These are phyloP conservation scores for Cordyceps cicadae DNA, from an alignment of 2,329 filamentous ascomycete species.

Conservation along the genomic window DNA sequence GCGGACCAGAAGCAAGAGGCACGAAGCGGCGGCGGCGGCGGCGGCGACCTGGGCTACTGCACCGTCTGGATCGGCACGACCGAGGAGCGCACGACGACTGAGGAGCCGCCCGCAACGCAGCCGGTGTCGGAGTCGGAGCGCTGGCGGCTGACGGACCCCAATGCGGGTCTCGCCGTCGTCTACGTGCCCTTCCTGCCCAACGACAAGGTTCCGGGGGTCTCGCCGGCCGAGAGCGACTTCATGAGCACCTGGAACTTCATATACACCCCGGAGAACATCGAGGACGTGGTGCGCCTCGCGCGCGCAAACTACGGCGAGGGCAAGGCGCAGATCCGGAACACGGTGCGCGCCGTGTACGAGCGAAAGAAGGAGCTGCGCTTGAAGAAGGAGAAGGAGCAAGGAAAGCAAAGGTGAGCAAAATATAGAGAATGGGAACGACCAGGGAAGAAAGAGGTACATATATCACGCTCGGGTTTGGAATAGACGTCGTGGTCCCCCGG, in stretches of 20 bases:
- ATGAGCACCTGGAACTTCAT: slow-evolving; percentile 98
- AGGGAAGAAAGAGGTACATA: not conserved
- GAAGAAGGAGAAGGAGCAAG: slow-evolving; percentile 34
- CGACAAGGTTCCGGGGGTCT: slow-evolving; percentile 67
- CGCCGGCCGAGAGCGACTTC: slow-evolving; percentile 75
- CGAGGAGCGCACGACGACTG: slow-evolving; percentile 55
- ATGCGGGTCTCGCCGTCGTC: slow-evolving; percentile 79
- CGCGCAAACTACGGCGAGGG: slow-evolving; percentile 82
- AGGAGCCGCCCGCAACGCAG: slow-evolving; percentile 43
- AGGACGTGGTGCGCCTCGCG: slow-evolving; percentile 73
- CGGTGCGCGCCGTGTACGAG: slow-evolving; percentile 85
- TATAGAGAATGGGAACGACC: not conserved
- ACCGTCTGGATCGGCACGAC: slow-evolving; percentile 91
- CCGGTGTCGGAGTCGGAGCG: slow-evolving; percentile 54
- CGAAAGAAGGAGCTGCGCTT: slow-evolving; percentile 67
- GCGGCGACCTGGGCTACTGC: slow-evolving; percentile 73
- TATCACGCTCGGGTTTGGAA: not conserved
- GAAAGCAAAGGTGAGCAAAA: slow-evolving; percentile 29
- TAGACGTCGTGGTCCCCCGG: not conserved
- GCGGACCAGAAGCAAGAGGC: slow-evolving; percentile 30
- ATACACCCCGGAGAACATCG: slow-evolving; percentile 84
- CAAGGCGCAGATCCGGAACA: slow-evolving; percentile 64
- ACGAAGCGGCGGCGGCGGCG: slow-evolving; percentile 40
- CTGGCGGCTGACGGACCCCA: slow-evolving; percentile 59
- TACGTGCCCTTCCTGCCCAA: slow-evolving; percentile 90